phyloP scores from a whole-genome alignment of 306 rosid species.

The Cicer judaicum region DNA sequence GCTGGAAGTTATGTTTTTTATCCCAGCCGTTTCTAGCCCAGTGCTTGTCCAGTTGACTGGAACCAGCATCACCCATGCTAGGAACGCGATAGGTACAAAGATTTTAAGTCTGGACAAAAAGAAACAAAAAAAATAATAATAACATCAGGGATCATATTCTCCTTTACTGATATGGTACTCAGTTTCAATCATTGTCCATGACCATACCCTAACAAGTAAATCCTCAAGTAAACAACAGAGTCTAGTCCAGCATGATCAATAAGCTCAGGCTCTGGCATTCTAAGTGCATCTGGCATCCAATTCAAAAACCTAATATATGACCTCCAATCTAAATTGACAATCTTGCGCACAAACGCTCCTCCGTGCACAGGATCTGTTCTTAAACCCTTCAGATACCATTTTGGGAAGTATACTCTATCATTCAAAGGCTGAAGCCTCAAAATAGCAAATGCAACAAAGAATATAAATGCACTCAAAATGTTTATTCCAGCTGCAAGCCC shows the following conservation, averaged over 20 bases:
- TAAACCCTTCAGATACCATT: constrained; percentile 87
- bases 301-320: constrained; percentile 73
- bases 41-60: constrained; percentile 78
- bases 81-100: constrained; percentile 84
- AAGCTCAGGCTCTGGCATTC: constrained; percentile 96
- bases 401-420: constrained; percentile 94
- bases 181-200: constrained; percentile 10
- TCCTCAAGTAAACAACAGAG: constrained; percentile 92
- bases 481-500: constrained; percentile 78
- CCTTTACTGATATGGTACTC: background rate
- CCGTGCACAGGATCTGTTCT: constrained; percentile 78
- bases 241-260: constrained; percentile 97
- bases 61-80: constrained; percentile 83
- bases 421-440: constrained; percentile 96
- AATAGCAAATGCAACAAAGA: constrained; percentile 79
- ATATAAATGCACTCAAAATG: constrained; percentile 73
- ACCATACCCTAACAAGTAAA: constrained; percentile 88
- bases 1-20: constrained; percentile 72
- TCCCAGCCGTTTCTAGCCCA: constrained; percentile 36
- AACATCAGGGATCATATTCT: constrained; percentile 31
- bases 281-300: constrained; percentile 96
- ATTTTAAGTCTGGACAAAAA: constrained; percentile 81
- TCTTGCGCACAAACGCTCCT: constrained; percentile 71
- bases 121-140: background rate
- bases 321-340: constrained; percentile 88